Conservation (phyloP, 163 green algal species). For the Prototheca wickerhamii region DNA sequence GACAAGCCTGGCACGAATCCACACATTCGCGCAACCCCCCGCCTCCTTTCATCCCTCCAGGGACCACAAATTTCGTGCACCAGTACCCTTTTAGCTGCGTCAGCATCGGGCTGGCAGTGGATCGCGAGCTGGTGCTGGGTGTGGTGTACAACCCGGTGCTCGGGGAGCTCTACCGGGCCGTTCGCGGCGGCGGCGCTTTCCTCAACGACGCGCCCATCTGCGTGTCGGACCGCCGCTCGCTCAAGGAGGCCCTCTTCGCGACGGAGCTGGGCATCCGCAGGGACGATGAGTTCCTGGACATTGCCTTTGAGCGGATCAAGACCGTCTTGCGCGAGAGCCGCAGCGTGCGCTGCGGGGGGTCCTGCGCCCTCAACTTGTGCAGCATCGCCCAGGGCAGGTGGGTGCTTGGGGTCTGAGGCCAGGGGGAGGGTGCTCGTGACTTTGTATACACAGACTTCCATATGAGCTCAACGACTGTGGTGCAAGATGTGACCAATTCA, state of each 20-base stretch:
- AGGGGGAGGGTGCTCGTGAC: neutral
- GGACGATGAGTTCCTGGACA: slow-evolving; percentile 55
- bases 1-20: neutral
- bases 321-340: slow-evolving; percentile 28
- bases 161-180: slow-evolving; percentile 72
- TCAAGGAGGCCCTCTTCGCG: slow-evolving; percentile 64
- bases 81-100: slow-evolving; percentile 85
- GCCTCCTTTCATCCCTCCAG: slow-evolving; percentile 17
- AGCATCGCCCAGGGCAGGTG: slow-evolving; percentile 58
- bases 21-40: neutral
- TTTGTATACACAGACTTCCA: no score
- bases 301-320: slow-evolving; percentile 61
- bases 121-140: slow-evolving; percentile 59
- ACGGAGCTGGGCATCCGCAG: slow-evolving; percentile 83
- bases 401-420: neutral
- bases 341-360: slow-evolving; percentile 72
- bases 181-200: slow-evolving; percentile 54
- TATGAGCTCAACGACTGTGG: no score
- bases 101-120: slow-evolving; percentile 77
- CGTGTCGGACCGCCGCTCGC: slow-evolving; percentile 33
- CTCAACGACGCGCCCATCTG: slow-evolving; percentile 64
- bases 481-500: no score
- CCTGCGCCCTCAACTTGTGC: slow-evolving; percentile 87
- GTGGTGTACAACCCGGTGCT: slow-evolving; percentile 92
- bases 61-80: slow-evolving; percentile 71